phyloP scores from a whole-genome alignment of 768 basidiomycete species.

The Russula sp. region DNA sequence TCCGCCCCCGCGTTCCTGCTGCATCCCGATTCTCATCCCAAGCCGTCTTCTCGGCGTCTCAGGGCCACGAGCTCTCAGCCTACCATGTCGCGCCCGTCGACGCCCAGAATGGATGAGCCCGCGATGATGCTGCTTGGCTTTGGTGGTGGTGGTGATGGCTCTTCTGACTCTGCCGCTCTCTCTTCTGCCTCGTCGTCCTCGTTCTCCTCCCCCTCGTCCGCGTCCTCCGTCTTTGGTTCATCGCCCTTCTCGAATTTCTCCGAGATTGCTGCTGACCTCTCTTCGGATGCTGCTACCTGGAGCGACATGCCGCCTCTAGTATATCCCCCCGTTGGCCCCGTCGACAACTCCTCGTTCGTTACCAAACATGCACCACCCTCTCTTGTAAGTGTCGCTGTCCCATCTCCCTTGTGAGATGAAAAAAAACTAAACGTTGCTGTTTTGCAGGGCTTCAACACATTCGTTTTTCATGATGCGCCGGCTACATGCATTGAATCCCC shows the following conservation, averaged over 20 bases:
- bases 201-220: not conserved
- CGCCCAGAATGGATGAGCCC: not conserved
- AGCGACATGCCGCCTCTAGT: constrained; percentile 22
- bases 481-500: constrained; percentile 18
- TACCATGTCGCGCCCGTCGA: constrained; percentile 9
- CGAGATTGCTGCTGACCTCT: constrained; percentile 1
- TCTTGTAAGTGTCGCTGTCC: constrained; percentile 15
- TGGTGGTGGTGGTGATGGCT: no score
- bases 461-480: constrained; percentile 20
- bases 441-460: constrained; percentile 19
- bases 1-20: constrained; percentile 18
- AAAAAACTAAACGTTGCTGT: not conserved
- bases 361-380: constrained; percentile 14
- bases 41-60: constrained; percentile 12
- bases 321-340: constrained; percentile 2
- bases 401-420: not conserved
- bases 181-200: no score
- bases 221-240: constrained; percentile 1
- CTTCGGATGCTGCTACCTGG: constrained; percentile 3
- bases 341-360: constrained; percentile 7
- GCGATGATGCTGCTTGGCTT: no score
- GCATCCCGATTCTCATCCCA: constrained; percentile 10
- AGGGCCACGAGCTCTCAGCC: constrained; percentile 22
- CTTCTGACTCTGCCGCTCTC: no score
- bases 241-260: constrained; percentile 5